Base-by-base conservation (phyloP, 495 filamentous ascomycete species). In the Penicillium cosmopolitanum region DNA sequence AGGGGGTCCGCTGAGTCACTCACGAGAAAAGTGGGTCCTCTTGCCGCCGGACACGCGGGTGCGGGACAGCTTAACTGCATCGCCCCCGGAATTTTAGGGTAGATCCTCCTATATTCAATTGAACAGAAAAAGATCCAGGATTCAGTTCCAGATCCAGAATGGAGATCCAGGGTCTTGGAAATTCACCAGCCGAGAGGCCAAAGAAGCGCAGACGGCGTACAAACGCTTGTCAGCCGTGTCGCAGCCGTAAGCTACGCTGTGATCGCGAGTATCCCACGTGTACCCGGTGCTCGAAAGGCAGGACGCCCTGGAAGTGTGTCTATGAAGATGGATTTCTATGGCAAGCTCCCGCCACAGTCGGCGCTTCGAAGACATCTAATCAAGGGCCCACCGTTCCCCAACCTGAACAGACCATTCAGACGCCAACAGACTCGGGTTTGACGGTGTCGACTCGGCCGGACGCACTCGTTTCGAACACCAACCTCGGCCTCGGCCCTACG, bases 241-340 rank as follows among this genome's bases (percentile, higher is more conserved):
- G 87, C 61, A 81, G 81, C 57, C 76, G 87, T 54, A 91, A 91
- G 72, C 82, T 89, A 64, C 86, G 84, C 65, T 91, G 88, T 69
- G 85, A 89, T 66, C 83, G 86, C 44, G 78, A 81, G 42, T 87
- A 85, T 68, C 87, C 88, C 18, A 66, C 73, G 1, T 90, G 87
- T 62, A 78, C 82, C 47, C 87, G 89, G 46, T 90, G 87, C 65
- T 66, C 70, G 50, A 87, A 87, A 68, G 73, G 75, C 71, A 73
- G 71, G 55, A 70, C 72, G 8, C 71, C 75, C 35, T 66, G 60
- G 43, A 70, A 73, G 51, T 80, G 77, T 54, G 75, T 73, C 15
- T 80, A 80, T 57, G 77, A 80, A 54, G 76, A 78, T 67, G 76
- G 76, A 13, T 77, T 80, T 46, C 53, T 80, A n/a, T 80, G 77